These are phyloP conservation scores for Phellinidium pouzarii DNA, from an alignment of 1,284 basidiomycete species.

Conservation along the genomic window DNA sequence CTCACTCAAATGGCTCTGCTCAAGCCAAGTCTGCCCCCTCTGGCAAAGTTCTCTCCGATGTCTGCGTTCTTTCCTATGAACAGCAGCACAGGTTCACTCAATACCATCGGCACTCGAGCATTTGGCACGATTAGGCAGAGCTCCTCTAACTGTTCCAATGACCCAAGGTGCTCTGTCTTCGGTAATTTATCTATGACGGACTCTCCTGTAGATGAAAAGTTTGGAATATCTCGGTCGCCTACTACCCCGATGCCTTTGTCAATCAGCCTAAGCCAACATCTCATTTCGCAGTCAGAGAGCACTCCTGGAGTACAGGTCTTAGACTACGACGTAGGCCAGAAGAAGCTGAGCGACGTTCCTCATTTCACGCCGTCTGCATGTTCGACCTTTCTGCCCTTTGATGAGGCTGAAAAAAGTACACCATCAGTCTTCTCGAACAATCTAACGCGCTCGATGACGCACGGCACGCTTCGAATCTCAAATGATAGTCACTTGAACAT, in stretches of 20 bases:
- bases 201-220: background rate
- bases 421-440: no score
- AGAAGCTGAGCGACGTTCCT: conserved; percentile 14
- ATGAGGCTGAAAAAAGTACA: no score
- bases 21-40: conserved; percentile 10
- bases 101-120: conserved; percentile 12
- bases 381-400: no score
- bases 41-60: conserved; percentile 18
- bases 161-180: background rate
- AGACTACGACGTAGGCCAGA: conserved; percentile 12
- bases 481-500: background rate
- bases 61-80: conserved; percentile 18
- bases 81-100: conserved; percentile 4
- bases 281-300: conserved; percentile 1
- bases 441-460: background rate
- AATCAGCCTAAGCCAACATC: background rate
- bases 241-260: background rate
- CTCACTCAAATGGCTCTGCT: conserved; percentile 3
- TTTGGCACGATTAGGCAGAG: conserved; percentile 3
- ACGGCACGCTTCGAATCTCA: background rate
- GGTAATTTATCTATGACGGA: background rate
- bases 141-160: background rate
- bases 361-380: conserved; percentile 24
- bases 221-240: conserved; percentile 1
- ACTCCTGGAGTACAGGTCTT: conserved; percentile 8